These are phyloP conservation scores for Fusarium camptoceras DNA, from an alignment of 2,329 filamentous ascomycete species.

Conservation along the genomic window DNA sequence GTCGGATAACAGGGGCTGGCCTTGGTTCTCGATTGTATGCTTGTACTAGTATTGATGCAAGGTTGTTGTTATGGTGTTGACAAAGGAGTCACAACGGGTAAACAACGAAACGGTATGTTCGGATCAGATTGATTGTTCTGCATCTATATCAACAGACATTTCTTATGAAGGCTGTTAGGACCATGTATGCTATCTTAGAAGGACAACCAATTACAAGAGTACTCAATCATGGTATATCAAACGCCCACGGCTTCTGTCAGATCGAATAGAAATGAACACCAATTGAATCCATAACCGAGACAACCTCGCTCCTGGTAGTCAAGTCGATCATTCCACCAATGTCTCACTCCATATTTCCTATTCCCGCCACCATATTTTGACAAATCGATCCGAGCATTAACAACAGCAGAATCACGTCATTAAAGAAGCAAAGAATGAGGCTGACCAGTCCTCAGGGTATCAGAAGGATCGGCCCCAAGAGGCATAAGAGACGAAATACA, in stretches of 20 bases:
- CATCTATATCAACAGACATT: background rate
- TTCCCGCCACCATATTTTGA: background rate
- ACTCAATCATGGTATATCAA: background rate
- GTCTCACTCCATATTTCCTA: background rate
- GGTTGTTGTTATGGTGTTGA: background rate
- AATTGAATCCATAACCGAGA: background rate
- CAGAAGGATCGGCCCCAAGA: too few species aligned
- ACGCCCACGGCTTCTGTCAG: background rate
- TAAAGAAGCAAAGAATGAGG: conserved; percentile 5
- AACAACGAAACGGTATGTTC: background rate
- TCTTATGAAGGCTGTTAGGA: background rate
- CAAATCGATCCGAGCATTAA: background rate
- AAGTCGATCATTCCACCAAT: background rate
- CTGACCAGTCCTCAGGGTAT: too few species aligned
- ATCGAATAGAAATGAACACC: background rate
- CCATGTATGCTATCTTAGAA: background rate
- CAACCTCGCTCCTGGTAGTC: background rate
- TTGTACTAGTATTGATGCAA: too few species aligned
- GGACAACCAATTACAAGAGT: background rate
- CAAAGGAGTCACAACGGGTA: background rate
- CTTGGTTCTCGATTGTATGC: background rate
- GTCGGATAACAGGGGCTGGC: too few species aligned
- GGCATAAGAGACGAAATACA: too few species aligned
- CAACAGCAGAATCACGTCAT: background rate
- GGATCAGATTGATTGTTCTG: background rate